Evolutionary conservation across 176 grass and related monocot genomes (phyloP).

Genomic region (Avena eriantha): DNA sequence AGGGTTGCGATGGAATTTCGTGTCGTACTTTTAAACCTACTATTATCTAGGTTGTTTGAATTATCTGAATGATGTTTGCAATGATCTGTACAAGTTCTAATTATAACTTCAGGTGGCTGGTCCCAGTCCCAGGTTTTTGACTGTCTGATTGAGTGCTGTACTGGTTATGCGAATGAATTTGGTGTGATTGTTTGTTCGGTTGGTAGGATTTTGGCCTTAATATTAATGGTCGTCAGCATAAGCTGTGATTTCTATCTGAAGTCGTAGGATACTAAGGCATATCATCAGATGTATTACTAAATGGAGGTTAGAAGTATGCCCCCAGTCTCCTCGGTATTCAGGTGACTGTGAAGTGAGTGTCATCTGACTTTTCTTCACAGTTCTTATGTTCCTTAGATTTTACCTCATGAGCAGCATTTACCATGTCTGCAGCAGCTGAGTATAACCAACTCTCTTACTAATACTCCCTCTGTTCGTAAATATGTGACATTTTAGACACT

Average conservation of each 20-base stretch:
- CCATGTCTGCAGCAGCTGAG: conserved; percentile 26
- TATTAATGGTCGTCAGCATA: not conserved
- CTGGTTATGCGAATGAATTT: not conserved
- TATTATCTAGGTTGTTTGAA: conserved; percentile 15
- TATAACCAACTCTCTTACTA: conserved; percentile 13
- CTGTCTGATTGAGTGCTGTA: not conserved
- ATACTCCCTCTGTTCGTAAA: not conserved
- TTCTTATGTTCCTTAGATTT: not conserved
- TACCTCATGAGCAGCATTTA: not conserved
- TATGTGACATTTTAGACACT: not conserved
- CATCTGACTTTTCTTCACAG: not conserved
- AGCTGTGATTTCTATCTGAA: not conserved
- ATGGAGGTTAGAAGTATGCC: not conserved
- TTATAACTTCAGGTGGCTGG: not conserved
- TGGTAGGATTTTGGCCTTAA: conserved; percentile 13
- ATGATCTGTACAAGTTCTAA: not conserved
- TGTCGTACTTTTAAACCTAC: not conserved
- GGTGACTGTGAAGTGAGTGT: too few species aligned
- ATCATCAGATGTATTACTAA: not conserved
- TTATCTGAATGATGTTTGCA: conserved; percentile 23
- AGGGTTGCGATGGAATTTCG: not conserved
- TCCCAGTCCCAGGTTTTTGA: not conserved
- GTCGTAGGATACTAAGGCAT: not conserved
- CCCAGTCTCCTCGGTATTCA: too few species aligned
- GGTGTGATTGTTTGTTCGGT: not conserved